Conservation (phyloP, 352 stramenopile species). For the Aphanomyces stellatus region DNA sequence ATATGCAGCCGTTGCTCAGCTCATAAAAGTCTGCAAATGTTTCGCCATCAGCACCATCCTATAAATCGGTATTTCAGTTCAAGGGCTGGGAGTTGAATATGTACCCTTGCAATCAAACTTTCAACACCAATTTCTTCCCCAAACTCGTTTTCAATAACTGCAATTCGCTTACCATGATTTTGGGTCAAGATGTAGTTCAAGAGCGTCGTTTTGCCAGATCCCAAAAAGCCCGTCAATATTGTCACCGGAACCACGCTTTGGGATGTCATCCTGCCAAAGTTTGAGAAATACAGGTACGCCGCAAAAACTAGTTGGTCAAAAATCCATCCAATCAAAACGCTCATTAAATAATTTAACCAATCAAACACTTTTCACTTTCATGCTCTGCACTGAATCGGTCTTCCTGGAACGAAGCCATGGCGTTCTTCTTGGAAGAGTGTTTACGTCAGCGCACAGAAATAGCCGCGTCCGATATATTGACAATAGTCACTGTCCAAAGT, state of each 20-base stretch:
- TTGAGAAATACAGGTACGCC: too few species aligned
- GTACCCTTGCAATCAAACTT: conserved; percentile 64
- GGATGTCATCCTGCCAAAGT: too few species aligned
- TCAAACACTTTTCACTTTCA: too few species aligned
- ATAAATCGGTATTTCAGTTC: background rate
- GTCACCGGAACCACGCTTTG: conserved; percentile 74
- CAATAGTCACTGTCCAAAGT: background rate
- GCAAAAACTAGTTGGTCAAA: too few species aligned
- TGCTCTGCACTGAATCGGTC: too few species aligned
- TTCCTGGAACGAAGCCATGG: too few species aligned
- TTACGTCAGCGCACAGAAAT: background rate
- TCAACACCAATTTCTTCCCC: conserved; percentile 94
- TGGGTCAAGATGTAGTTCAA: conserved; percentile 95
- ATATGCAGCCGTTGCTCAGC: conserved; percentile 97
- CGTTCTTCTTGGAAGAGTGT: background rate
- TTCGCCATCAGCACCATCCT: conserved; percentile 46
- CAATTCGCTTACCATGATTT: conserved; percentile 89
- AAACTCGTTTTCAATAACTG: conserved; percentile 99
- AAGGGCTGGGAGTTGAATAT: background rate
- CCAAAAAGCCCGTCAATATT: conserved; percentile 94
- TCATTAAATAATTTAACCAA: too few species aligned
- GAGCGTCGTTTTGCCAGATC: conserved; percentile 96
- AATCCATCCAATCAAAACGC: too few species aligned
- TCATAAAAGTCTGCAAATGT: conserved; percentile 89
- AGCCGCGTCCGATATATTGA: background rate